A percentile compares a stretch with the other conserved stretches of the same genome.
phyloP scores from a whole-genome alignment of 2,329 filamentous ascomycete genomes.

The Myriosclerotinia scirpicola region DNA sequence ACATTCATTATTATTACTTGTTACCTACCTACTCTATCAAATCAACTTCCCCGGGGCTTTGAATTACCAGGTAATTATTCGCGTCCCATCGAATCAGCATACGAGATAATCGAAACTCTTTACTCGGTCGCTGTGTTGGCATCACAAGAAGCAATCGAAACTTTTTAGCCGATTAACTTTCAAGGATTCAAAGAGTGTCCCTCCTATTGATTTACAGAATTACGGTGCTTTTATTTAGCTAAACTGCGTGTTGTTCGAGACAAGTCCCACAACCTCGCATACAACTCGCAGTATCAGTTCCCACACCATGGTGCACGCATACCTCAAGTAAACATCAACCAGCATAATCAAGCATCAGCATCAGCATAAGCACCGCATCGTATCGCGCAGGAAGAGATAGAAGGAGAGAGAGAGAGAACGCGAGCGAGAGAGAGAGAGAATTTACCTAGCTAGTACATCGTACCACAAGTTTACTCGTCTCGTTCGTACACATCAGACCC shows the following conservation, averaged over 20 bases:
- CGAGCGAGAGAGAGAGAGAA: neutral
- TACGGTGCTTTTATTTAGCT: slow-evolving; percentile 13
- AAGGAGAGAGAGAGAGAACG: neutral
- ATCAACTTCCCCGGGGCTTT: neutral
- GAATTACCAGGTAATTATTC: neutral
- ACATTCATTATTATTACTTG: too few relatives aligned
- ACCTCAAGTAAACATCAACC: slow-evolving; percentile 9
- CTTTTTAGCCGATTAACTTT: slow-evolving; percentile 22
- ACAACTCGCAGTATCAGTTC: neutral
- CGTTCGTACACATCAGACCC: neutral
- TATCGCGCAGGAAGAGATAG: slow-evolving; percentile 1
- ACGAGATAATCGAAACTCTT: slow-evolving; percentile 7
- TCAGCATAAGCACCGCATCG: slow-evolving; percentile 10
- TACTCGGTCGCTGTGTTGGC: slow-evolving; percentile 30
- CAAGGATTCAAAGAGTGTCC: slow-evolving; percentile 1
- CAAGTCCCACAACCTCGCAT: slow-evolving; percentile 21
- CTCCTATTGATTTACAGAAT: slow-evolving; percentile 11
- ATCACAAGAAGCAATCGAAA: slow-evolving; percentile 31
- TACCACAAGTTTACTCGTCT: neutral
- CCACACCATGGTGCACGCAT: neutral
- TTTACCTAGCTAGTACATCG: neutral
- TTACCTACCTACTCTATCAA: too few relatives aligned
- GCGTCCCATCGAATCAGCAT: slow-evolving; percentile 21
- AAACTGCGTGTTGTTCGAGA: slow-evolving; percentile 20
- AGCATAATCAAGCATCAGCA: slow-evolving; percentile 16